A percentile compares a stretch with the other conserved stretches of the same genome.
Conservation (phyloP, 208 protist species). For the Leishmania tarentolae region DNA sequence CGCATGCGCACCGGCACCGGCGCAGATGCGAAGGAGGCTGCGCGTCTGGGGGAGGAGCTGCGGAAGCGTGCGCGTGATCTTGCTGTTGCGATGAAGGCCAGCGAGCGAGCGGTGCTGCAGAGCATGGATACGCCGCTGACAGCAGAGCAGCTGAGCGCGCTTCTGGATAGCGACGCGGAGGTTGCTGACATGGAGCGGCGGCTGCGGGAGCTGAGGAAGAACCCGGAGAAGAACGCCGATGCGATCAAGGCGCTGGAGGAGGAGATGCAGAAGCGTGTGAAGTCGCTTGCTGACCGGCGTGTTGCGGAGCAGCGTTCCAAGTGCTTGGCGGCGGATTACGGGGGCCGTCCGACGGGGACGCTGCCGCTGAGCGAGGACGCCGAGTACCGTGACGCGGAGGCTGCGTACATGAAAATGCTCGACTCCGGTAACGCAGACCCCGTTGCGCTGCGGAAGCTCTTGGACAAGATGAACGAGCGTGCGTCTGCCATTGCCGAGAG, state of each 20-base stretch:
- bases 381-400: conserved; percentile 45
- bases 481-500: conserved; percentile 47
- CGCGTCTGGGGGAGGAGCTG: conserved; percentile 30
- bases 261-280: conserved; percentile 38
- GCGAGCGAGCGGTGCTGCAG: conserved; percentile 26
- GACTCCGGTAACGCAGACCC: conserved; percentile 25
- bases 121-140: too few relatives aligned
- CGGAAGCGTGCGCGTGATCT: conserved; percentile 38
- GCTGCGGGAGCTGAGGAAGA: conserved; percentile 45
- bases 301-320: conserved; percentile 19
- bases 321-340: conserved; percentile 44
- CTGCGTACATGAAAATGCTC: conserved; percentile 34
- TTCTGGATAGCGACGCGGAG: conserved; percentile 37
- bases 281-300: conserved; percentile 11
- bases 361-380: conserved; percentile 52
- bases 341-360: conserved; percentile 35
- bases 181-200: conserved; percentile 35
- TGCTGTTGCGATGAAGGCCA: conserved; percentile 22
- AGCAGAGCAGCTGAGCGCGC: conserved; percentile 3
- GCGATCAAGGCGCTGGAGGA: conserved; percentile 44
- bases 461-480: conserved; percentile 38
- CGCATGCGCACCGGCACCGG: conserved; percentile 30
- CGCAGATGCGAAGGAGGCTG: conserved; percentile 53
- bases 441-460: conserved; percentile 32
- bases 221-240: conserved; percentile 36